Evolutionary conservation across 2,329 filamentous ascomycete species (phyloP).

Genomic region (Ceratocystis papillata): DNA sequence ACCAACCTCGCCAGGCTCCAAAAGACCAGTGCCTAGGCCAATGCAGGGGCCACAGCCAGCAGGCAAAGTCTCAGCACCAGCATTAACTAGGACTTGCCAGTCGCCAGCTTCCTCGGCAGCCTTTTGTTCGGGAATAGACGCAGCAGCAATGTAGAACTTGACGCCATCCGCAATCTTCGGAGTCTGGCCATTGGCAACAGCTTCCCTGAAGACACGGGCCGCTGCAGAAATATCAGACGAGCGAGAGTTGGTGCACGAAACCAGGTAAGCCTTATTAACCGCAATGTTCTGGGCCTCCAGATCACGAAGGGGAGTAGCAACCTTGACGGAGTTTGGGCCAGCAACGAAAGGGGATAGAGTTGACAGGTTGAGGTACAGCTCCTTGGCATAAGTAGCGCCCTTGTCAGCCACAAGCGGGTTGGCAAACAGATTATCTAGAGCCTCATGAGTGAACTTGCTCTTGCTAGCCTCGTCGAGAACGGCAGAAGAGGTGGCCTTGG

Average conservation of each 20-base stretch:
- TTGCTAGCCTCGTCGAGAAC: conserved; percentile 42
- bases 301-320: conserved; percentile 65
- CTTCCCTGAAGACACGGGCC: conserved; percentile 74
- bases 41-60: conserved; percentile 78
- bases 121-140: conserved; percentile 65
- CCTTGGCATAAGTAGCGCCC: conserved; percentile 71
- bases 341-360: conserved; percentile 75
- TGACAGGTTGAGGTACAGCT: conserved; percentile 68
- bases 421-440: conserved; percentile 59
- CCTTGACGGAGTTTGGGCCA: conserved; percentile 84
- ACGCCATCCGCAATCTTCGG: conserved; percentile 66
- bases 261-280: conserved; percentile 68
- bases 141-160: conserved; percentile 80
- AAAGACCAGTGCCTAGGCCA: conserved; percentile 63
- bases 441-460: conserved; percentile 57
- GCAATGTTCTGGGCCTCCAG: conserved; percentile 64
- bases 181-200: conserved; percentile 51
- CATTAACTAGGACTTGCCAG: conserved; percentile 72
- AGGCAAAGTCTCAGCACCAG: conserved; percentile 62
- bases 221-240: conserved; percentile 72
- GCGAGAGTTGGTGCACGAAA: conserved; percentile 81
- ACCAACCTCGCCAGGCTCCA: conserved; percentile 77
- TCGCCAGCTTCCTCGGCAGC: conserved; percentile 69
- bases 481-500: conserved; percentile 62
- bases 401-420: conserved; percentile 60